phyloP scores from a whole-genome alignment of 2,329 filamentous ascomycete genomes.

The Ceratocystis lukuohia region DNA sequence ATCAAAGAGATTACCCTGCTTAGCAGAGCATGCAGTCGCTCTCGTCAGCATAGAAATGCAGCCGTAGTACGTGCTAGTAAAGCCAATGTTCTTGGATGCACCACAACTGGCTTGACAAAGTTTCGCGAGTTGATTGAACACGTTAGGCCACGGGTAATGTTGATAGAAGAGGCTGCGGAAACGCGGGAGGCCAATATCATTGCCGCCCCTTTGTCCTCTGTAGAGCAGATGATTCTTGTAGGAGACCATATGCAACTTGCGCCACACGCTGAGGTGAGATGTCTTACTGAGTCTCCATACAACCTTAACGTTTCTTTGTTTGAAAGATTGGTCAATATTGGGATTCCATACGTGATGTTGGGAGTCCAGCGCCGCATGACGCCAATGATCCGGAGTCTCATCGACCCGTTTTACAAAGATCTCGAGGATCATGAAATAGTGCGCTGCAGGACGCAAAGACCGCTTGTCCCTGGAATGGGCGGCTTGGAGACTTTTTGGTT shows the following conservation, averaged over 20 bases:
- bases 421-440: slow-evolving; percentile 35
- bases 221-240: slow-evolving; percentile 45
- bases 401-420: slow-evolving; percentile 36
- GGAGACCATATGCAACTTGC: slow-evolving; percentile 73
- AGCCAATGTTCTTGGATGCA: slow-evolving; percentile 45
- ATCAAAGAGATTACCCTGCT: slow-evolving; percentile 37
- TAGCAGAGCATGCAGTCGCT: slow-evolving; percentile 41
- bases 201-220: slow-evolving; percentile 37
- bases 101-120: slow-evolving; percentile 69
- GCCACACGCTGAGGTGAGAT: slow-evolving; percentile 50
- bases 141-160: slow-evolving; percentile 50
- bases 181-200: slow-evolving; percentile 50
- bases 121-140: slow-evolving; percentile 58
- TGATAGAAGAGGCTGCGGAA: slow-evolving; percentile 73
- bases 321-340: slow-evolving; percentile 57
- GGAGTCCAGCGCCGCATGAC: slow-evolving; percentile 52
- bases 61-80: slow-evolving; percentile 26
- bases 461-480: slow-evolving; percentile 35
- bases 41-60: slow-evolving; percentile 45
- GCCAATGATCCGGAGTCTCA: slow-evolving; percentile 32
- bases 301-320: slow-evolving; percentile 65
- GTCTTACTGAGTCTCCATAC: slow-evolving; percentile 47
- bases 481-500: slow-evolving; percentile 31
- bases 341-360: slow-evolving; percentile 50
- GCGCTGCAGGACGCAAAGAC: slow-evolving; percentile 25